Conservation (phyloP, 257 asterid species). For the Oldenlandia corymbosa region DNA sequence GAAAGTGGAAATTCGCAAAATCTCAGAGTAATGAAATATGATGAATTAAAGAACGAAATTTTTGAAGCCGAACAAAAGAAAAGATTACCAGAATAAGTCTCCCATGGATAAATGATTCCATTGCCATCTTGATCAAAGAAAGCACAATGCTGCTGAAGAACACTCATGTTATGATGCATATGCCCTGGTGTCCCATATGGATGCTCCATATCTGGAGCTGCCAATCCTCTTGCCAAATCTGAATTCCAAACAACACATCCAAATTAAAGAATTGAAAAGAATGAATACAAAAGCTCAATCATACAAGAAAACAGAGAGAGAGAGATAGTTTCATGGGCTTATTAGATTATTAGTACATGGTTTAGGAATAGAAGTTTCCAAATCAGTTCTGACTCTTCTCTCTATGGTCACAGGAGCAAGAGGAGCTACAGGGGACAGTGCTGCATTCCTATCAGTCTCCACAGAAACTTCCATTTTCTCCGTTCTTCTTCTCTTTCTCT, state of each 20-base stretch:
- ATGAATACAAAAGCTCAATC: neutral
- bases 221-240: conserved; percentile 65
- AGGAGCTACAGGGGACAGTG: conserved; percentile 60
- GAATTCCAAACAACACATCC: neutral
- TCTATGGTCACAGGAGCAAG: conserved; percentile 70
- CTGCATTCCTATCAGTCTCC: conserved; percentile 38
- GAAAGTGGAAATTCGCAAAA: neutral
- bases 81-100: conserved; percentile 43
- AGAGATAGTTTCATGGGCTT: too few species aligned
- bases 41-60: neutral
- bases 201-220: conserved; percentile 67
- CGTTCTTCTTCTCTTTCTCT: neutral
- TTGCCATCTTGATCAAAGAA: conserved; percentile 74
- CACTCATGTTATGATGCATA: conserved; percentile 49
- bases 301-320: too few species aligned
- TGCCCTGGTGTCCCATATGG: conserved; percentile 78
- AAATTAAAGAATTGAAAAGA: neutral
- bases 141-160: conserved; percentile 78
- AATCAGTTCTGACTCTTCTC: conserved; percentile 53
- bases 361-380: conserved; percentile 66
- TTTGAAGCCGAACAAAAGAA: neutral
- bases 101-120: conserved; percentile 84
- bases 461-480: conserved; percentile 23
- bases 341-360: too few species aligned
- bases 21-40: too few species aligned